Evolutionary conservation across 1,284 basidiomycete species (phyloP).

Genomic region (Wallemia mellicola): DNA sequence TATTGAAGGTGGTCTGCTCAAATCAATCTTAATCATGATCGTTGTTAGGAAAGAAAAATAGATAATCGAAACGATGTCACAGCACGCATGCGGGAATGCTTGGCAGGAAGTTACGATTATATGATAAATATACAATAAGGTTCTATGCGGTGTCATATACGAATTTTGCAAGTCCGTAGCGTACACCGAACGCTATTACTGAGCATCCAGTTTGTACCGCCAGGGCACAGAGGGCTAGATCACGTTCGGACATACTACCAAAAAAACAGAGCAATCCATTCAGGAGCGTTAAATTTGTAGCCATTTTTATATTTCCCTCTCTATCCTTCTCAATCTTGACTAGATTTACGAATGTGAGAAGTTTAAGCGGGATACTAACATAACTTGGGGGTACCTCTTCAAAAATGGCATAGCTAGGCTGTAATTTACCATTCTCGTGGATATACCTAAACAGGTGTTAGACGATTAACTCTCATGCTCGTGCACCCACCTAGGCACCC

Average conservation of each 20-base stretch:
- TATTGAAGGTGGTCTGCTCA: background rate
- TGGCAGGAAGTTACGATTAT: too few relatives aligned
- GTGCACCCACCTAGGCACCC: constrained; percentile 54
- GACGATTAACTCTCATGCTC: background rate
- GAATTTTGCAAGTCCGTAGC: background rate
- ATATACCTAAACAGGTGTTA: background rate
- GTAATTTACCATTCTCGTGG: background rate
- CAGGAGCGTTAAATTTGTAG: background rate
- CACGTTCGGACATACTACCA: background rate
- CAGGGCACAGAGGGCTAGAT: background rate
- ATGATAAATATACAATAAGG: background rate
- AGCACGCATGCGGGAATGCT: too few relatives aligned
- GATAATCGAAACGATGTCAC: background rate
- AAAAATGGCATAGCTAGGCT: background rate
- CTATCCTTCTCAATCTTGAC: background rate
- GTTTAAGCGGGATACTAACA: background rate
- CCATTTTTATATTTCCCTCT: background rate
- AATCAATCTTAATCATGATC: background rate
- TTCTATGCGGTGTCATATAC: background rate
- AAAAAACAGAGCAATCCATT: background rate
- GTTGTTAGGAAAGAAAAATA: background rate
- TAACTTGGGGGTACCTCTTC: background rate
- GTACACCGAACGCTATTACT: background rate
- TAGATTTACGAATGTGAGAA: background rate
- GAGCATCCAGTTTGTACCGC: background rate